Conservation (phyloP, 495 filamentous ascomycete genomes). For the Podospora tetraspora region DNA sequence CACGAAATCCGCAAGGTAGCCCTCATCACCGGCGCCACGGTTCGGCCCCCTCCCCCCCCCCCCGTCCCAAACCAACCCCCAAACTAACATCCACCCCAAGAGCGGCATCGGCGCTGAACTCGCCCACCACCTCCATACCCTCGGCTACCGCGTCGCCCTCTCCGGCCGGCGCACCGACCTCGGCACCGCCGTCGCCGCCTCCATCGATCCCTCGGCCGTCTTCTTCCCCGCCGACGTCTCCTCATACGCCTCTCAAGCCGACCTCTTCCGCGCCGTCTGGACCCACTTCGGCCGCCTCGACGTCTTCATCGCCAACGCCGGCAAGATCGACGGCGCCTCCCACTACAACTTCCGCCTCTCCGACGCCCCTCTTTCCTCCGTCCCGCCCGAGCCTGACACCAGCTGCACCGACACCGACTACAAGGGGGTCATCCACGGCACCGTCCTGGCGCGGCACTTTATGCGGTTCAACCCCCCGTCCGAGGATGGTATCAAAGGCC, state of each 20-base stretch:
- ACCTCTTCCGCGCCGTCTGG: conserved; percentile 33
- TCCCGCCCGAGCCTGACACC: conserved; percentile 35
- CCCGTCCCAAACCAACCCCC: neutral
- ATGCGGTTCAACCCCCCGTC: conserved; percentile 38
- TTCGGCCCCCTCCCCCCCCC: neutral
- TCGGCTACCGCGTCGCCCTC: conserved; percentile 9
- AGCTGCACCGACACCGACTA: conserved; percentile 35
- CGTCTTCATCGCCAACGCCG: conserved; percentile 39
- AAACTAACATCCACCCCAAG: neutral
- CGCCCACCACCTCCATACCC: conserved; percentile 3
- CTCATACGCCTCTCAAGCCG: conserved; percentile 33
- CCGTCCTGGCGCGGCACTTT: conserved; percentile 36
- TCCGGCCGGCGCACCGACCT: conserved; percentile 1
- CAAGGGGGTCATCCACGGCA: conserved; percentile 39
- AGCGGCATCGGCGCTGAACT: conserved; percentile 12
- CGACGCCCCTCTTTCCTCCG: conserved; percentile 10
- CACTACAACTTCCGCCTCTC: conserved; percentile 8
- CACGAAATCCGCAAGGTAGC: neutral
- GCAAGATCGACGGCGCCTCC: conserved; percentile 30
- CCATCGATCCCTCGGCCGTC: conserved; percentile 19
- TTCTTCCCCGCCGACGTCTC: conserved; percentile 36
- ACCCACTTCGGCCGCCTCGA: conserved; percentile 32
- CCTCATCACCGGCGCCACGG: conserved; percentile 7
- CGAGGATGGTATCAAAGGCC: conserved; percentile 28
- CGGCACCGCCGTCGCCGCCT: neutral